Evolutionary conservation across 164 flowering plant species (phyloP).

Genomic region (Magnolia changhungtana): DNA sequence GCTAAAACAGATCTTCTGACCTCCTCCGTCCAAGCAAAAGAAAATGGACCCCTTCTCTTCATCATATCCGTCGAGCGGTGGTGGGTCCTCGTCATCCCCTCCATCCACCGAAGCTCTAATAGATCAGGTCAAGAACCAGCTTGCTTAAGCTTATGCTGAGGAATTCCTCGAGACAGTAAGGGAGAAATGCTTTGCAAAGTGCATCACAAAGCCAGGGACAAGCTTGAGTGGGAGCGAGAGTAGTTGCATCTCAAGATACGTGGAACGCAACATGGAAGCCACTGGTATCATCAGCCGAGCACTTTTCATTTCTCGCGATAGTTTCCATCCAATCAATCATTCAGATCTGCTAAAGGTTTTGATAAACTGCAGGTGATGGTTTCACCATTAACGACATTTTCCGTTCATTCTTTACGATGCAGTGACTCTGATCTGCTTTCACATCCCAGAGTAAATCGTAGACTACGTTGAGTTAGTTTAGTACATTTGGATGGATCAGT

Average conservation of each 20-base stretch:
- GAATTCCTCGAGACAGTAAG: constrained; percentile 88
- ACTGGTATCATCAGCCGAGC: constrained; percentile 80
- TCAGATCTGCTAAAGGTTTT: not conserved
- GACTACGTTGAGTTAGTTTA: not conserved
- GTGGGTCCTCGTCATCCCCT: constrained; percentile 30
- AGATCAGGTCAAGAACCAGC: constrained; percentile 70
- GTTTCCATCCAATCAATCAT: constrained; percentile 1
- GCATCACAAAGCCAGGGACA: constrained; percentile 87
- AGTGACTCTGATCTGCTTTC: not conserved
- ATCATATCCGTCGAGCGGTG: constrained; percentile 37
- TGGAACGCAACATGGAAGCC: constrained; percentile 95
- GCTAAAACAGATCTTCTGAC: too few relatives aligned
- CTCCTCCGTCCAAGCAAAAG: too few relatives aligned
- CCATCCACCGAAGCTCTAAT: constrained; percentile 50
- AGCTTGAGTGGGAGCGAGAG: constrained; percentile 88
- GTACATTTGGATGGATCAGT: too few relatives aligned
- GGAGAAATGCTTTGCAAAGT: constrained; percentile 85
- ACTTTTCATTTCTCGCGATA: constrained; percentile 47
- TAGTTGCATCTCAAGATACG: constrained; percentile 89
- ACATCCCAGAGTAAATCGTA: not conserved
- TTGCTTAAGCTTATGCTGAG: constrained; percentile 85
- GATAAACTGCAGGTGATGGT: not conserved
- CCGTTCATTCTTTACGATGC: not conserved
- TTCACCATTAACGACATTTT: too few relatives aligned
- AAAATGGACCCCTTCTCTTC: constrained; percentile 75